phyloP scores from a whole-genome alignment of 1,284 basidiomycete species.

The Anthracocystis walkeri region DNA sequence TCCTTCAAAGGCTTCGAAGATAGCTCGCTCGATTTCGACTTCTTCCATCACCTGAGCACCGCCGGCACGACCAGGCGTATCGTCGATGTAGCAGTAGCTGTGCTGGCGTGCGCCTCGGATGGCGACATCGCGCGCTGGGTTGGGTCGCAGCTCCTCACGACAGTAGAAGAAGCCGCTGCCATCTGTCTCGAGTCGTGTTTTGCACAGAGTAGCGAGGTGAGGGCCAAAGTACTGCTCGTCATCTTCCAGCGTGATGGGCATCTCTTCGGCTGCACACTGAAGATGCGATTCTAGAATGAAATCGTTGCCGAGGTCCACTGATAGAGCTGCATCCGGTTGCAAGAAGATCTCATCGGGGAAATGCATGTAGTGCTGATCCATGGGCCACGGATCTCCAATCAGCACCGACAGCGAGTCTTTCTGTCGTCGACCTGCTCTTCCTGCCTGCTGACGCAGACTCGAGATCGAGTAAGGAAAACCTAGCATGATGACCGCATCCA shows the following conservation, averaged over 20 bases:
- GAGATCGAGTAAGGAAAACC: slow-evolving; percentile 78
- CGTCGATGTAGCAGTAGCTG: slow-evolving; percentile 80
- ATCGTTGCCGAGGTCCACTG: slow-evolving; percentile 81
- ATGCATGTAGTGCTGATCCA: slow-evolving; percentile 82
- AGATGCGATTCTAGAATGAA: slow-evolving; percentile 85
- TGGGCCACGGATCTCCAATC: slow-evolving; percentile 78
- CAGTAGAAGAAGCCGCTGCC: slow-evolving; percentile 81
- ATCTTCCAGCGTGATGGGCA: slow-evolving; percentile 77
- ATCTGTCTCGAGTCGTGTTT: slow-evolving; percentile 75
- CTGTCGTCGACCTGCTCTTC: slow-evolving; percentile 84
- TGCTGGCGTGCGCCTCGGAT: slow-evolving; percentile 84
- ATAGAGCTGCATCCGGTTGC: slow-evolving; percentile 75
- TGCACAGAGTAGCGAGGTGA: slow-evolving; percentile 71
- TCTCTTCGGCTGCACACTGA: slow-evolving; percentile 87
- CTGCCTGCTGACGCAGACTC: slow-evolving; percentile 85
- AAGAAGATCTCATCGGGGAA: slow-evolving; percentile 73
- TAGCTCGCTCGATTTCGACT: slow-evolving; percentile 83
- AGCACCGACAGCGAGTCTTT: slow-evolving; percentile 85
- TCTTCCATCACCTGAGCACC: slow-evolving; percentile 79
- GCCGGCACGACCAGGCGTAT: slow-evolving; percentile 72
- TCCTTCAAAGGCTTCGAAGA: slow-evolving; percentile 80
- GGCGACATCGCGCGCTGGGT: slow-evolving; percentile 78
- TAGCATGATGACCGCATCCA: slow-evolving; percentile 90
- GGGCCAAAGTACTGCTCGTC: slow-evolving; percentile 81
- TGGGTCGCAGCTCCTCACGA: slow-evolving; percentile 81